Conservation (phyloP, 176 grass and related monocot genomes). For the Paspalum vaginatum region DNA sequence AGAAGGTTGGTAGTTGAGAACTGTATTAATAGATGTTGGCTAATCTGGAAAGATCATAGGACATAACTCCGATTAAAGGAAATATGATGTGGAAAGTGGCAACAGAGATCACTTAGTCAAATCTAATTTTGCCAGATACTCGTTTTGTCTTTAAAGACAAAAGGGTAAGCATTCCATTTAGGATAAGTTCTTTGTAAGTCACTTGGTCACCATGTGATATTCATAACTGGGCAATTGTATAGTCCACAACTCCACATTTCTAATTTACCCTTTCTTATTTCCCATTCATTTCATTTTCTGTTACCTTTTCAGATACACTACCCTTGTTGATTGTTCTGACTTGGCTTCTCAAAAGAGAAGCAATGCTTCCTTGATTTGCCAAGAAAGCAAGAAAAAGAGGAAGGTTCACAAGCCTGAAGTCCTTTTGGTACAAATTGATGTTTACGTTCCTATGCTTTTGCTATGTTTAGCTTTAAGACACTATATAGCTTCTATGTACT, state of each 20-base stretch:
- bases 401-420: constrained; percentile 49
- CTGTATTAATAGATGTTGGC: not conserved
- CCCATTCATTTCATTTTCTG: constrained; percentile 16
- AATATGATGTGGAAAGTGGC: not conserved
- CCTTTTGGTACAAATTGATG: constrained; percentile 37
- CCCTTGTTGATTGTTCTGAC: constrained; percentile 44
- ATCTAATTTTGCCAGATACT: constrained; percentile 14
- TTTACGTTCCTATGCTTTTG: not conserved
- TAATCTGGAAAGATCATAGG: not conserved
- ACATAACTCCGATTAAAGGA: constrained; percentile 5
- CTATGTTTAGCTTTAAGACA: not conserved
- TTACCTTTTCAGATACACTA: constrained; percentile 56
- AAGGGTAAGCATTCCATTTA: not conserved
- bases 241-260: not conserved
- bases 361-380: constrained; percentile 49
- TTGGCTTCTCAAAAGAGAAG: constrained; percentile 64
- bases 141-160: not conserved
- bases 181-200: not conserved
- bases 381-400: constrained; percentile 60
- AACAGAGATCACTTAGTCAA: not conserved
- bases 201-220: not conserved
- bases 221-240: not conserved
- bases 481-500: constrained; percentile 2
- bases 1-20: not conserved
- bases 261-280: not conserved